Base-by-base conservation (phyloP, 78 protist genomes). In the Isochrysis galbana region DNA sequence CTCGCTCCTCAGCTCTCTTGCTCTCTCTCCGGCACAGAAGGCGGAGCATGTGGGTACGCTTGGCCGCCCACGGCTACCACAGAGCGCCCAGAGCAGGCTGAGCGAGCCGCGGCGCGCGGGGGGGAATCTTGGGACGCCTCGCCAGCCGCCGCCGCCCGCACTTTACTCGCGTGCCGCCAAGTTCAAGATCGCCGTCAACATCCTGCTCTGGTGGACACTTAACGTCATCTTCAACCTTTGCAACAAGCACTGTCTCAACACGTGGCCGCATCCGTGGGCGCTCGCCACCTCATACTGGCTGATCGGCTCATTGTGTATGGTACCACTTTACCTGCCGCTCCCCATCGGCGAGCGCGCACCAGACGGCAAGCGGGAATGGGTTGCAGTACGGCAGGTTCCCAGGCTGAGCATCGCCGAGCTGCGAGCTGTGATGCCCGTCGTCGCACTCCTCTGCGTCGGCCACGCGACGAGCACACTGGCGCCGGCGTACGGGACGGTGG, bases 401-500 rank as follows among this genome's bases (percentile, higher is more conserved):
- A 1, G 19, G 29, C 38, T 80, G 29, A 0, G 41, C 21, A 3
- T 5, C 17, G 38, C 2, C 38, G 55, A 42, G 36, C 1, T 80
- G 32, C 55, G 55, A 34, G 0, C 10, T 46, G 0, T 80, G 55
- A 32, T 80, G 48, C 88, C 88, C 11, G 55, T 44, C 32, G 54
- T 44, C 17, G 38, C 38, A 1, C 88, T 80, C 29, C 88, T 80
- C 88, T 38, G 36, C 38, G 2, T 44, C 25, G 88, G 88, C 3
- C 88, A 80, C 41, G 29, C 23, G 55, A 23, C 88, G 39, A 1
- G 44, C 26, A 80, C 88, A 14, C 7, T 44, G 29, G 88, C 88
- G 88, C 88, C 88, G 0, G 88, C 88, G 39, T 80, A 44, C 54
- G 88, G 88, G 55, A 41, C 55, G 36, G 88, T 80, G 11, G 88